Base-by-base conservation (phyloP, 2,329 filamentous ascomycete species). In the Paecilomyces dactylethromorphus region DNA sequence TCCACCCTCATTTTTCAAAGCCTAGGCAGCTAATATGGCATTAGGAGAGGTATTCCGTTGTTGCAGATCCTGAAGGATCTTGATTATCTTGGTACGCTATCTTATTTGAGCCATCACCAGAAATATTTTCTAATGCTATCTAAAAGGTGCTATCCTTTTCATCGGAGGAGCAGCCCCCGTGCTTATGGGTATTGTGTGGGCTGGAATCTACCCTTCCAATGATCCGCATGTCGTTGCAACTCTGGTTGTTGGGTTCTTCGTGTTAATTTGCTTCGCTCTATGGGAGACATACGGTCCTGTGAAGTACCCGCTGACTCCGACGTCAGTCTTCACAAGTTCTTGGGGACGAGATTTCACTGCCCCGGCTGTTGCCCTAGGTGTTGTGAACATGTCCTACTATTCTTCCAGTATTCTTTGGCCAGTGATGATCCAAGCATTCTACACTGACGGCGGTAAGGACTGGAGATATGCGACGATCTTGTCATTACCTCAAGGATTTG, bases 301-400 rank as follows among this genome's bases (percentile, higher is more conserved):
- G 13, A 74, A 74, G 61, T 74, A 74, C 54, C 75, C 72, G 0
- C 68, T 81, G 12, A 78, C 77, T 1, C 79, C 79, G 6, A 71
- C 76, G 0, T 70, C 74, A 53, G 70, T 82, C 63, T 82, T 82
- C 64, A 75, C 75, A 3, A 69, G 73, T 10, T 74, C 74, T 12
- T 66, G 71, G 31, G 79, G 79, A 1, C 71, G 79, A n/a, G 78
- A 80, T 51, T 74, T 82, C 51, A 81, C 79, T 0, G 78, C 76
- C 0, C 78, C 79, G 0, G 78, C 75, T 39, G 70, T 81, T 26
- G 75, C 76, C 3, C 70, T 76, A 0, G 76, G 74, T 50, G 75
- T 82, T 52, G 72, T 81, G 21, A 81, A 77, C 58, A 82, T 82
- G 79, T 81, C 81, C 64, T 82, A 81, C 68, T 82, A 81, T 65